Conservation (phyloP, 352 stramenopile genomes). For the Phytopythium aichiense region DNA sequence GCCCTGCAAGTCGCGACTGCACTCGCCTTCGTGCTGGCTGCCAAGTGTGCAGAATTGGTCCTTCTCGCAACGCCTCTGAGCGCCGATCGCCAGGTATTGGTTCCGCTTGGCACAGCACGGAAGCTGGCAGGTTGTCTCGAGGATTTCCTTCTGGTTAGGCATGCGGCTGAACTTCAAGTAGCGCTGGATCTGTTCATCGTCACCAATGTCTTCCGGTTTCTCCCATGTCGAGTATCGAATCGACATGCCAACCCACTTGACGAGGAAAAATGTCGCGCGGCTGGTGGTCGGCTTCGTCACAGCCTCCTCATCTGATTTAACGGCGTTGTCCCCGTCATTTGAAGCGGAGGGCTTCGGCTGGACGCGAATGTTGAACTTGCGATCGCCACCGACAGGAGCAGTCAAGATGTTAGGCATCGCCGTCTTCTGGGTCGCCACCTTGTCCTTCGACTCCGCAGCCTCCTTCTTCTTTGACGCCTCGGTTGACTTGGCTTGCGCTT, state of each 20-base stretch:
- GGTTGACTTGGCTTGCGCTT: constrained; percentile 9
- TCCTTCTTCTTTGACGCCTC: constrained; percentile 15
- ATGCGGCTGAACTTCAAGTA: constrained; percentile 88
- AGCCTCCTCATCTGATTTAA: background rate
- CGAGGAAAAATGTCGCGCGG: constrained; percentile 79
- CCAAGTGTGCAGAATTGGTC: constrained; percentile 84
- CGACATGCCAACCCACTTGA: constrained; percentile 86
- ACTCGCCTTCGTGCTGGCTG: constrained; percentile 65
- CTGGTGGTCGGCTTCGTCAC: constrained; percentile 14
- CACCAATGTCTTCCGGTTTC: constrained; percentile 83
- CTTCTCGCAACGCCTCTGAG: constrained; percentile 54
- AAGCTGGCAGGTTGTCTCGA: constrained; percentile 78
- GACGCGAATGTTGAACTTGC: constrained; percentile 71
- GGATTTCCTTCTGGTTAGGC: constrained; percentile 78
- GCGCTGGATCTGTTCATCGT: constrained; percentile 85
- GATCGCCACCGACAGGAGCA: constrained; percentile 38
- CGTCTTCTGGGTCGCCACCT: constrained; percentile 1
- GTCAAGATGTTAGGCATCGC: constrained; percentile 50
- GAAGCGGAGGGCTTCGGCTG: constrained; percentile 22
- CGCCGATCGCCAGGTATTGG: constrained; percentile 46
- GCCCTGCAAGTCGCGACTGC: constrained; percentile 71
- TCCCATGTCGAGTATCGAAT: constrained; percentile 88
- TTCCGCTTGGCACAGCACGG: constrained; percentile 82
- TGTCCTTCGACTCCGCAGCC: constrained; percentile 4
- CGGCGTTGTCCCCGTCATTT: constrained; percentile 14